Evolutionary conservation across 176 grass and related monocot genomes (phyloP).

Genomic region (Phoenix roebelenii): DNA sequence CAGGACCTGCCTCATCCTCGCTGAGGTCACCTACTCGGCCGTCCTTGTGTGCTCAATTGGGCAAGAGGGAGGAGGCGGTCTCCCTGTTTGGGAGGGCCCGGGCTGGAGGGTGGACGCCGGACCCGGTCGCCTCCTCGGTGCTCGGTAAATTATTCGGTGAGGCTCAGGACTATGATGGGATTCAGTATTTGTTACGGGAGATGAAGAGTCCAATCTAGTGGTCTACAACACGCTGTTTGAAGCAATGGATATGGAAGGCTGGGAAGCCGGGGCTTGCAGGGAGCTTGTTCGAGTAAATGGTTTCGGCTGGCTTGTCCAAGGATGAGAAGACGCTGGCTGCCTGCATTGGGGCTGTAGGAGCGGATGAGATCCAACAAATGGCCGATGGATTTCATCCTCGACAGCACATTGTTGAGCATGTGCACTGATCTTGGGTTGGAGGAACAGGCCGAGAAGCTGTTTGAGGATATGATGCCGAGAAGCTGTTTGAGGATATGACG

Average conservation of each 20-base stretch:
- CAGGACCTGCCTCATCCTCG: slow-evolving; percentile 41
- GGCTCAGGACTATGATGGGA: slow-evolving; percentile 14
- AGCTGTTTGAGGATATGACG: slow-evolving; percentile 31
- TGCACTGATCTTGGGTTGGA: slow-evolving; percentile 69
- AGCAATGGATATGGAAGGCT: slow-evolving; percentile 43
- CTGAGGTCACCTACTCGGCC: slow-evolving; percentile 87
- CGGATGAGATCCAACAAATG: slow-evolving; percentile 50
- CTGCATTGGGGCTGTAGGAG: slow-evolving; percentile 60
- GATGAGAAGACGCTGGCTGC: too few species aligned
- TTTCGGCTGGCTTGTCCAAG: too few species aligned
- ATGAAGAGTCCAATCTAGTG: slow-evolving; percentile 32
- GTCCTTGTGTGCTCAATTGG: slow-evolving; percentile 57
- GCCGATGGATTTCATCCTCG: slow-evolving; percentile 69
- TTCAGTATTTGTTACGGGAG: slow-evolving; percentile 55
- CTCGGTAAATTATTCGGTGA: slow-evolving; percentile 68
- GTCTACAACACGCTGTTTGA: slow-evolving; percentile 84
- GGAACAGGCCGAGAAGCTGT: slow-evolving; percentile 66
- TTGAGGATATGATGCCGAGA: slow-evolving; percentile 21
- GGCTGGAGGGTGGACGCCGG: slow-evolving; percentile 60
- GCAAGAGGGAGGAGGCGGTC: slow-evolving; percentile 57
- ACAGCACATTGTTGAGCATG: slow-evolving; percentile 90
- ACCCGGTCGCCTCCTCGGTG: slow-evolving; percentile 66
- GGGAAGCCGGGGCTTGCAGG: slow-evolving; percentile 49
- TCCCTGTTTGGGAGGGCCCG: slow-evolving; percentile 59
- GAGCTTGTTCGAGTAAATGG: neutral